Evolutionary conservation across 352 stramenopile genomes (phyloP), one percentile per base, ranked within the genome.

Genomic region (Pseudoperonospora humuli): DNA sequence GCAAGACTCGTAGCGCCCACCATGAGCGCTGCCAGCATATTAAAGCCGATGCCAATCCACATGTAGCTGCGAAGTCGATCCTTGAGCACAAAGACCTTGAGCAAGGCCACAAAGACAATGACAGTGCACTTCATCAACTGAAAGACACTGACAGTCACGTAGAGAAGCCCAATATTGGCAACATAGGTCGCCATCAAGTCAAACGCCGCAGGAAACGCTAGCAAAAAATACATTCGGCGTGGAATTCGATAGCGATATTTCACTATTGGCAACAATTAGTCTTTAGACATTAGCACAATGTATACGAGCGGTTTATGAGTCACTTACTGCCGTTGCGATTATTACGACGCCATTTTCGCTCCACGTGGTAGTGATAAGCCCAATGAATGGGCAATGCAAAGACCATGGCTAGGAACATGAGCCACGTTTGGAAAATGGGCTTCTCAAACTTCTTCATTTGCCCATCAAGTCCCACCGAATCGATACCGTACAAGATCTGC

Each of bases 401-500:
- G 18, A 91, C 53, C 93, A 98, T 97, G 27, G 91, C 90, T 6
- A 97, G 63, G 65, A 97, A 98, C 92, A 97, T 98, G 52, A 95
- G 84, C 73, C 94, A 97, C 11, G 93, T 97, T 68, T 97, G 88
- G 69, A 97, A 97, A 35, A 97, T 83, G 32, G 93, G 90, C 53
- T 97, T 97, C 34, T 93, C 70, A 57, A 98, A 98, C 32, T 84
- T 78, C 65, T 96, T 93, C 10, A 88, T 55, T 38, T 92, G 63
- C 13, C 86, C 90, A 18, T 87, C 71, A 7, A 96, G 73, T 3
- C 89, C 92, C 19, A 93, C 70, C 8, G 80, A 86, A 42, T 94
- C 75, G 20, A 97, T 75, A 20, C 75, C 75, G 51, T 97, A 96
- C 67, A 98, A 71, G n/a, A 95, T 88, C 74, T 98, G 81, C 11